Evolutionary conservation across 1,284 basidiomycete species (phyloP).

Genomic region (Apiotrichum veenhuisii): DNA sequence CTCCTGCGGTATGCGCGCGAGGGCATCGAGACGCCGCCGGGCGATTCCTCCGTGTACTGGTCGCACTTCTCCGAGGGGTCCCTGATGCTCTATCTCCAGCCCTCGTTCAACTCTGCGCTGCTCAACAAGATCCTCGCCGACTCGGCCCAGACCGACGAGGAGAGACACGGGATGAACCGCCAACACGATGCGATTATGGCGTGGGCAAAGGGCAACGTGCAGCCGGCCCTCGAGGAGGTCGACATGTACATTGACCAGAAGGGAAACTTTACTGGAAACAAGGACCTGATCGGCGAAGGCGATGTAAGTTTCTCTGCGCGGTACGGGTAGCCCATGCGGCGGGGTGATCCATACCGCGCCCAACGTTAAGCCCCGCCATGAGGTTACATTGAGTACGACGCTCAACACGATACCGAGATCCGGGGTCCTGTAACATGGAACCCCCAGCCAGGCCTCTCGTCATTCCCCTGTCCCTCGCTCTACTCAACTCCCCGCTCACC

Average conservation of each 20-base stretch:
- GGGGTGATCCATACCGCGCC: neutral
- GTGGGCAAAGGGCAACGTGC: constrained; percentile 9
- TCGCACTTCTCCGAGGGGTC: constrained; percentile 38
- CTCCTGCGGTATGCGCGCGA: constrained; percentile 9
- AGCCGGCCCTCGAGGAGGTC: constrained; percentile 22
- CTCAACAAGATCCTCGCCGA: neutral
- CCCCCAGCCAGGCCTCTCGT: too few relatives aligned
- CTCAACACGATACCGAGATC: too few relatives aligned
- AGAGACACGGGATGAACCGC: constrained; percentile 18
- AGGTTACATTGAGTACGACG: too few relatives aligned
- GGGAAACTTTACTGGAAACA: constrained; percentile 32
- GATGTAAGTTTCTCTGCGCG: too few relatives aligned
- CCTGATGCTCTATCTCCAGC: constrained; percentile 36
- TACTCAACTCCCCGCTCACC: too few relatives aligned
- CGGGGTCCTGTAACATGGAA: too few relatives aligned
- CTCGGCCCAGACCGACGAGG: constrained; percentile 11
- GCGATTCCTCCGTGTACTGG: constrained; percentile 32
- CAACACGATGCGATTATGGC: constrained; percentile 7
- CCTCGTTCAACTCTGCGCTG: constrained; percentile 12
- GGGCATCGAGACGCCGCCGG: constrained; percentile 22
- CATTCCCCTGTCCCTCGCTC: too few relatives aligned
- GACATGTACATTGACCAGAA: constrained; percentile 28
- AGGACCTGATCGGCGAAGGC: constrained; percentile 35
- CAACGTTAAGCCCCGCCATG: too few relatives aligned
- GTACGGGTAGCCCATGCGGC: too few relatives aligned